Evolutionary conservation across 1,284 basidiomycete species (phyloP), one percentile per base, ranked within the genome.

Genomic region (Papiliotrema nemorosa): DNA sequence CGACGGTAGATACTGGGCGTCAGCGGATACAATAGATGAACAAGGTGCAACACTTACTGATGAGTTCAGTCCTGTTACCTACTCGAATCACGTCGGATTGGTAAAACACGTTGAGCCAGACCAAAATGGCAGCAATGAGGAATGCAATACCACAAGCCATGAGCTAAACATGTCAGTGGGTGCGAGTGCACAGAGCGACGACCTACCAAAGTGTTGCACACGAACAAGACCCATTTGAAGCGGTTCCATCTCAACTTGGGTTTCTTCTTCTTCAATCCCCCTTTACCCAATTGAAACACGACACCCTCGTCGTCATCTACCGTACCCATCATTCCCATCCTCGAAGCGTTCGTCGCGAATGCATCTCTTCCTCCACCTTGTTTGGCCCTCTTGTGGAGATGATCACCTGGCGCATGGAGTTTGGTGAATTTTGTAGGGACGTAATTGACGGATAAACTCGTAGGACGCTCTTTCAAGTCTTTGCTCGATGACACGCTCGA

Each of bases 201-300:
- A 79, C 81, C 64, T 53, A 83, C 81, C 27, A 80, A 41, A 27
- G 70, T 65, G 64, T 84, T 85, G 33, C 81, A 75, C 27, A 76
- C 35, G 60, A 85, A 82, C 38, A 86, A 66, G 10, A 76, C 73
- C 83, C 83, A 85, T 67, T 86, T 86, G 77, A 86, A 86, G 58
- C 75, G 77, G 62, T 82, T 86, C 84, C 84, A 86, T 27, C 79
- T 74, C 59, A 82, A 70, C 55, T 76, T 79, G 39, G 74, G 73
- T 57, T 76, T 77, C 49, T 75, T 66, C 31, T 71, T 72, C 72
- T 63, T 72, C 63, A 70, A 54, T 4, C 65, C 70, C 26, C 66
- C 74, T 44, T 76, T 74, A 29, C 71, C 70, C 40, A 70, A 49
- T 47, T 69, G 67, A 36, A 73, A 69, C n/a, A 72, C 72, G 25